Evolutionary conservation across 1,284 basidiomycete species (phyloP).

Genomic region (Pterulicium gracile): DNA sequence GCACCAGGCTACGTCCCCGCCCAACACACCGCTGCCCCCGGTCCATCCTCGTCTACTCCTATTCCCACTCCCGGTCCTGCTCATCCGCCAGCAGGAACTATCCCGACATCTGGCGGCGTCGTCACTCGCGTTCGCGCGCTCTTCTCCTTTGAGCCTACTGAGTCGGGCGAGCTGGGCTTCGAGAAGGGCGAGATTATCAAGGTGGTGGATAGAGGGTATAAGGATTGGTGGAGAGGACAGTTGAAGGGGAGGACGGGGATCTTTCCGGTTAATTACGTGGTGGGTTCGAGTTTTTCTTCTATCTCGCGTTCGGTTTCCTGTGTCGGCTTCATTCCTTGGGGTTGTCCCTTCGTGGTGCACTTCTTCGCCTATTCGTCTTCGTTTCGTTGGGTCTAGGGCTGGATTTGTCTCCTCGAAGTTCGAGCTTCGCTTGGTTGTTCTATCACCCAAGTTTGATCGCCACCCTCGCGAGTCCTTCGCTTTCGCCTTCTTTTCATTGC

Average conservation of each 20-base stretch:
- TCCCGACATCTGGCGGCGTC: conserved; percentile 23
- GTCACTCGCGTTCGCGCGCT: conserved; percentile 85
- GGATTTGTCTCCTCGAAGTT: no score
- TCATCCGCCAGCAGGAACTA: conserved; percentile 16
- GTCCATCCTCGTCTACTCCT: conserved; percentile 12
- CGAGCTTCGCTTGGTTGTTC: no score
- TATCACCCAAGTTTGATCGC: no score
- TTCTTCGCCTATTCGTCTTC: no score
- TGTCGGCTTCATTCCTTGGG: conserved; percentile 6
- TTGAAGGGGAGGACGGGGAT: conserved; percentile 90
- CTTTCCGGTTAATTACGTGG: conserved; percentile 97
- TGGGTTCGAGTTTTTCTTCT: conserved; percentile 26
- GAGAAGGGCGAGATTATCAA: conserved; percentile 93
- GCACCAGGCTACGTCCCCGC: conserved; percentile 34
- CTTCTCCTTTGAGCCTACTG: conserved; percentile 84
- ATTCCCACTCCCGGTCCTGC: conserved; percentile 14
- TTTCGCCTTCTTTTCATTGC: no score
- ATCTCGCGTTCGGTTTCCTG: not conserved
- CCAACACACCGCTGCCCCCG: not conserved
- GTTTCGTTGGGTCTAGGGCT: no score
- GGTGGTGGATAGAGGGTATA: conserved; percentile 90
- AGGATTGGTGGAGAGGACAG: conserved; percentile 98
- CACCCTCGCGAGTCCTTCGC: no score
- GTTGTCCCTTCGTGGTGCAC: no score
- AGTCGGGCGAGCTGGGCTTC: conserved; percentile 88